Evolutionary conservation across 768 basidiomycete species (phyloP).

Genomic region (Cystobasidium onofrii): DNA sequence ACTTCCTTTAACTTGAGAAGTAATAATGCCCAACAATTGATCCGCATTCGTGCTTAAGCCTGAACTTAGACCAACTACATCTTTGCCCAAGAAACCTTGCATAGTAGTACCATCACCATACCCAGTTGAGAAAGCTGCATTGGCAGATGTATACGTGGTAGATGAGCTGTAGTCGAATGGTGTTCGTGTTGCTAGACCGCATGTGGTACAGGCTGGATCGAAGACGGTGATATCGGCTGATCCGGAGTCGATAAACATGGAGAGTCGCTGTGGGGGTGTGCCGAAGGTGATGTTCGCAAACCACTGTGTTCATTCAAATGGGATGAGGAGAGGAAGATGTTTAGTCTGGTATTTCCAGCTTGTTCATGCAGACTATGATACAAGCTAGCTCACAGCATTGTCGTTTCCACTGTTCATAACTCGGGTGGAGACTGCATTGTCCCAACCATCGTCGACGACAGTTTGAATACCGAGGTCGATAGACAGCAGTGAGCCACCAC

Average conservation of each 20-base stretch:
- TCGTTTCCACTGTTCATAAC: slow-evolving; percentile 21
- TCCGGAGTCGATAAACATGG: slow-evolving; percentile 20
- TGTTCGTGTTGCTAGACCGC: background rate
- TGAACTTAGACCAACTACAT: background rate
- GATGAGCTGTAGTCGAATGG: slow-evolving; percentile 12
- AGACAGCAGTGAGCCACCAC: background rate
- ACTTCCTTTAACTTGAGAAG: background rate
- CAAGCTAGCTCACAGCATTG: slow-evolving; percentile 20
- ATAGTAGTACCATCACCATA: slow-evolving; percentile 27
- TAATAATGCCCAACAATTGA: slow-evolving; percentile 21
- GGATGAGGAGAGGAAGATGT: too few relatives aligned
- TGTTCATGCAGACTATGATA: too few relatives aligned
- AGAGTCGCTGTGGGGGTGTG: slow-evolving; percentile 11
- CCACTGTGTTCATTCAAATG: background rate
- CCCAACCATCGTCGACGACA: slow-evolving; percentile 20
- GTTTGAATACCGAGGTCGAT: background rate
- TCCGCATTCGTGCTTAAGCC: background rate
- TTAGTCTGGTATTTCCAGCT: too few relatives aligned
- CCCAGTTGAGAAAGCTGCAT: background rate
- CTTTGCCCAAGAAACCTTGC: background rate
- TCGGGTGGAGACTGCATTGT: background rate
- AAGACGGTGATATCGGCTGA: slow-evolving; percentile 22
- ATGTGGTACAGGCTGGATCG: slow-evolving; percentile 5
- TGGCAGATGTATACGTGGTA: background rate
- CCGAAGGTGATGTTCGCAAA: slow-evolving; percentile 19